Conservation (phyloP, 495 filamentous ascomycete species). For the Penicillium maclennaniae region DNA sequence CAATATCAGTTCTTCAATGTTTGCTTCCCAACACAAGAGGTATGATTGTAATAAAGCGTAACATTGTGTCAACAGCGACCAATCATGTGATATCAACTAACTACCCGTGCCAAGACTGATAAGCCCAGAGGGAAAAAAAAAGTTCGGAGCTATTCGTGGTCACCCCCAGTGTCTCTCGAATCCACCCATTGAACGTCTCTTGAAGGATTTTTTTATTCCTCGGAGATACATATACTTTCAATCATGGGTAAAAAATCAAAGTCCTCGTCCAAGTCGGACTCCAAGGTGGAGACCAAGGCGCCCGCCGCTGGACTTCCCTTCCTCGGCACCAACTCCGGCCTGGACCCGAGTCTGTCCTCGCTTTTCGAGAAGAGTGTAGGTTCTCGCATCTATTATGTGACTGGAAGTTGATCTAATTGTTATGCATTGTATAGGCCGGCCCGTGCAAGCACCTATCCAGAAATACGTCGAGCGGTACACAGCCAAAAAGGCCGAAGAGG, state of each 20-base stretch:
- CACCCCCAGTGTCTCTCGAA: slow-evolving; percentile 9
- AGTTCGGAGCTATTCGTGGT: slow-evolving; percentile 23
- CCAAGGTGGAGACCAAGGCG: slow-evolving; percentile 19
- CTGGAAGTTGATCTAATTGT: slow-evolving; percentile 10
- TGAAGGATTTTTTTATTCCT: not conserved
- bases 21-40: not conserved
- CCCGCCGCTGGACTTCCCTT: slow-evolving; percentile 30
- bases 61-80: not conserved
- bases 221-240: not conserved
- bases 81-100: slow-evolving; percentile 22
- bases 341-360: slow-evolving; percentile 74
- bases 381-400: slow-evolving; percentile 19
- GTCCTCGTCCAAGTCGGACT: slow-evolving; percentile 25
- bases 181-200: slow-evolving; percentile 4
- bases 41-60: not conserved
- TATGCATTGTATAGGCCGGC: slow-evolving; percentile 56
- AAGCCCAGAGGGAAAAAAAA: slow-evolving; percentile 29
- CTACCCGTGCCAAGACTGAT: slow-evolving; percentile 30
- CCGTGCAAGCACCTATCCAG: slow-evolving; percentile 56
- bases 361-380: slow-evolving; percentile 80
- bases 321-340: slow-evolving; percentile 36
- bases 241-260: slow-evolving; percentile 46
- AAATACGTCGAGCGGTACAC: slow-evolving; percentile 36
- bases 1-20: not conserved
- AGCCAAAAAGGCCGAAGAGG: slow-evolving; percentile 21